These are phyloP conservation scores for Westerdykella sp. DNA, from an alignment of 2,329 filamentous ascomycete species.

Conservation along the genomic window DNA sequence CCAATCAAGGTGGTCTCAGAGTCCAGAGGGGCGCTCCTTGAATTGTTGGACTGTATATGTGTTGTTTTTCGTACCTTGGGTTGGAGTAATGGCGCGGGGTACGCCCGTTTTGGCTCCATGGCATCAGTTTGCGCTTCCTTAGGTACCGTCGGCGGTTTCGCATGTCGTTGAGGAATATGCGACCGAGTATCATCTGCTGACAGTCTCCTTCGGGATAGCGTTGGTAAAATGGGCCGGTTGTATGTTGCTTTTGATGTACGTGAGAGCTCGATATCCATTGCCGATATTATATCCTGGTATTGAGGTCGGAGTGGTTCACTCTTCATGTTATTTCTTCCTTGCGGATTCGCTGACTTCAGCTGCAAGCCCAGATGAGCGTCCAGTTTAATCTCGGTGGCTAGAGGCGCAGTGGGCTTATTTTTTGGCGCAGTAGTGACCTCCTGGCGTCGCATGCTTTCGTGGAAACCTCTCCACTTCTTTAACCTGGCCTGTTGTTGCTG, in stretches of 20 bases:
- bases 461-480: conserved; percentile 66
- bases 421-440: conserved; percentile 3
- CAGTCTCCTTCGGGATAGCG: too few relatives aligned
- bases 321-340: conserved; percentile 1
- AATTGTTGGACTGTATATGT: too few relatives aligned
- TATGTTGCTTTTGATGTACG: conserved; percentile 15
- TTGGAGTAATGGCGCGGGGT: conserved; percentile 7
- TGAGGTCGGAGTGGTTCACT: conserved; percentile 9
- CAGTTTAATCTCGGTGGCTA: conserved; percentile 18
- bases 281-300: conserved; percentile 23
- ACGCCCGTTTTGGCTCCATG: conserved; percentile 11
- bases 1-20: conserved; percentile 26
- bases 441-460: conserved; percentile 37
- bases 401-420: not conserved
- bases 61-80: too few relatives aligned
- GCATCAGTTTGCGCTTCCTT: not conserved
- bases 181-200: conserved; percentile 3
- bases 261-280: conserved; percentile 26
- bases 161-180: not conserved
- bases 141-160: too few relatives aligned
- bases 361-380: conserved; percentile 30
- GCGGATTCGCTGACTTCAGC: conserved; percentile 9
- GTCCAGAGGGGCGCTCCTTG: conserved; percentile 13
- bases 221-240: conserved; percentile 2
- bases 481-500: conserved; percentile 61